A percentile compares a stretch with the other conserved stretches of the same genome.
These are phyloP conservation scores for Colletotrichum tanaceti DNA, from an alignment of 2,329 filamentous ascomycete species.

Conservation along the genomic window DNA sequence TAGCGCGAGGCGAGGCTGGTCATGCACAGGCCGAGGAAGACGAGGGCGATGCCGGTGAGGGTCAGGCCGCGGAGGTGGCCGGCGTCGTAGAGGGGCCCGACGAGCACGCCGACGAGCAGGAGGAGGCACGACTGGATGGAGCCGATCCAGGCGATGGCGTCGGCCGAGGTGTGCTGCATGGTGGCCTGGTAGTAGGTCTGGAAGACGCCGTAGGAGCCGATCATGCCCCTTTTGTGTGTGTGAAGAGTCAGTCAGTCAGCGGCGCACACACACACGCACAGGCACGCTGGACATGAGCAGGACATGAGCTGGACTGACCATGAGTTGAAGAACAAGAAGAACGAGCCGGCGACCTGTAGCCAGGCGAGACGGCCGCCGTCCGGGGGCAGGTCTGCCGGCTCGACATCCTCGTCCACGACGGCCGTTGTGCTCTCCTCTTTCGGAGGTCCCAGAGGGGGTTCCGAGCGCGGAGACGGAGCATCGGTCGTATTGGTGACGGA, in stretches of 20 bases:
- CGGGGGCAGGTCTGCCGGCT: neutral
- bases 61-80: slow-evolving; percentile 52
- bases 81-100: slow-evolving; percentile 54
- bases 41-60: slow-evolving; percentile 48
- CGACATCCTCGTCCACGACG: neutral
- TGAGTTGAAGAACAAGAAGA: slow-evolving; percentile 51
- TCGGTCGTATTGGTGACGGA: neutral
- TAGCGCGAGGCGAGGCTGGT: slow-evolving; percentile 52
- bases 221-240: slow-evolving; percentile 46
- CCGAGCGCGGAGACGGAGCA: neutral
- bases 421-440: neutral
- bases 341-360: slow-evolving; percentile 52
- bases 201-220: slow-evolving; percentile 53
- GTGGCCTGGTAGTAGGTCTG: slow-evolving; percentile 50
- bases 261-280: too few relatives aligned
- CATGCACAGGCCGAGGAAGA: slow-evolving; percentile 54
- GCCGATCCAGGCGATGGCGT: slow-evolving; percentile 53
- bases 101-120: slow-evolving; percentile 50
- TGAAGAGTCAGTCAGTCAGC: slow-evolving; percentile 19
- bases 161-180: slow-evolving; percentile 42
- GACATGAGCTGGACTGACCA: slow-evolving; percentile 43
- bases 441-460: neutral
- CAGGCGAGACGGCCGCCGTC: slow-evolving; percentile 51
- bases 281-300: too few relatives aligned
- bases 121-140: slow-evolving; percentile 50